Conservation (phyloP, 805 yeast species). For the Alloascoidea hylecoeti region DNA sequence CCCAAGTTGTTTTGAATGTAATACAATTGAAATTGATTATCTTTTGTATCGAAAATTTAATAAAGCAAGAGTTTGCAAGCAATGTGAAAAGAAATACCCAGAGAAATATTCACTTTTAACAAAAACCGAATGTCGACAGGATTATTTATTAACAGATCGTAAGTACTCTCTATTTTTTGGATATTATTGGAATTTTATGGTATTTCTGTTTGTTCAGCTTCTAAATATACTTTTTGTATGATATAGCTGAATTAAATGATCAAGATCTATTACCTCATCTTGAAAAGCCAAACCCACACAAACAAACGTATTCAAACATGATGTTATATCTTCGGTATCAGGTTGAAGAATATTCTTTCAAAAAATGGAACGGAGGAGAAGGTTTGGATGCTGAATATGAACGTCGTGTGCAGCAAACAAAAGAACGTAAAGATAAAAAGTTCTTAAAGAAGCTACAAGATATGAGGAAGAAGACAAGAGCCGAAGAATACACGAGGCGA, state of each 20-base stretch:
- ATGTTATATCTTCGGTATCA: slow-evolving; percentile 81
- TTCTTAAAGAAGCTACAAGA: slow-evolving; percentile 69
- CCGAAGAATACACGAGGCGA: slow-evolving; percentile 29
- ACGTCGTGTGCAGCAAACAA: slow-evolving; percentile 56
- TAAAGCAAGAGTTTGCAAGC: slow-evolving; percentile 59
- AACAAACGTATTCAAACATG: slow-evolving; percentile 80
- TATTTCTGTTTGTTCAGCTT: too few species aligned
- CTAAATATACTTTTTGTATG: too few species aligned
- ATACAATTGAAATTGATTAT: slow-evolving; percentile 67
- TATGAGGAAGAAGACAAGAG: slow-evolving; percentile 85
- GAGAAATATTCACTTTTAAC: slow-evolving; percentile 87
- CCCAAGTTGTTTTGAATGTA: slow-evolving; percentile 77
- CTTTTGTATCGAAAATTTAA: slow-evolving; percentile 55
- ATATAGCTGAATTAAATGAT: slow-evolving; percentile 60
- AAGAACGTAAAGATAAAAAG: slow-evolving; percentile 62
- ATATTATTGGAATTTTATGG: not conserved
- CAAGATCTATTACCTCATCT: slow-evolving; percentile 50
- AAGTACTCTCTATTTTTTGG: slow-evolving; percentile 1
- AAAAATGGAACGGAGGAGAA: slow-evolving; percentile 90
- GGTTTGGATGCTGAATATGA: slow-evolving; percentile 90
- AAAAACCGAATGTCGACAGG: slow-evolving; percentile 90
- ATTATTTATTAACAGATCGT: slow-evolving; percentile 80
- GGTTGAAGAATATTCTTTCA: slow-evolving; percentile 85
- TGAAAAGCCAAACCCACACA: slow-evolving; percentile 91
- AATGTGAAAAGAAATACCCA: slow-evolving; percentile 58